Evolutionary conservation across 1,139 yeast genomes (phyloP).

Genomic region (Debaryomyces subglobosus): DNA sequence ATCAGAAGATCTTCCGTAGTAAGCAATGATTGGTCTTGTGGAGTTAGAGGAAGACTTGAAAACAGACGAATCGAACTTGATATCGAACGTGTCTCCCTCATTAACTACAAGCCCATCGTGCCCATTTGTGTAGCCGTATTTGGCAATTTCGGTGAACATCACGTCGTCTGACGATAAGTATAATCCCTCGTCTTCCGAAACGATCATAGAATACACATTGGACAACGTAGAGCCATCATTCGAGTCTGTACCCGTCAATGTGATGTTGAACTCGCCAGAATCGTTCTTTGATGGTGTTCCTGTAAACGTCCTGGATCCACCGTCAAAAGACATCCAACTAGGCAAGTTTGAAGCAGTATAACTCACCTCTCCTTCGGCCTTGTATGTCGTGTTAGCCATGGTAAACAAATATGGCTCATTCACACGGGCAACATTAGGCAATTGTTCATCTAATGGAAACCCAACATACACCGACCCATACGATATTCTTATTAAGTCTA

Average conservation of each 20-base stretch:
- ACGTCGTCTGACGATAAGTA: constrained; percentile 37
- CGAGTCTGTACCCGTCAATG: constrained; percentile 67
- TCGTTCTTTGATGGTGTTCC: constrained; percentile 65
- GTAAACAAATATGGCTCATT: constrained; percentile 66
- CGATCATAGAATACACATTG: constrained; percentile 58
- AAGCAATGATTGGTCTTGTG: constrained; percentile 56
- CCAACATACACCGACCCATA: constrained; percentile 51
- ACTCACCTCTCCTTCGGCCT: constrained; percentile 44
- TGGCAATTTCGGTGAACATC: constrained; percentile 53
- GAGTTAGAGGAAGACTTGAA: constrained; percentile 53
- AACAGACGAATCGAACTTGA: constrained; percentile 61
- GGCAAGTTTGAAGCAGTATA: constrained; percentile 69
- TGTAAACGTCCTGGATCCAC: constrained; percentile 56
- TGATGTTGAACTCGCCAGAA: constrained; percentile 49
- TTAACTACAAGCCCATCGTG: constrained; percentile 68
- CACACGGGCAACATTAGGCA: constrained; percentile 84
- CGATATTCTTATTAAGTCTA: constrained; percentile 1
- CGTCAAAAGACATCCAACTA: constrained; percentile 75
- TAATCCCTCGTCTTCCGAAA: constrained; percentile 59
- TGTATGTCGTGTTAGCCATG: constrained; percentile 72
- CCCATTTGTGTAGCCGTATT: constrained; percentile 73
- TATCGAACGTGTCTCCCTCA: constrained; percentile 66
- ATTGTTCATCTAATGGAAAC: constrained; percentile 80
- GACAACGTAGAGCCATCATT: constrained; percentile 46
- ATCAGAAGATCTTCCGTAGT: constrained; percentile 80